Base-by-base conservation (phyloP, 352 stramenopile genomes). In the Globisporangium barbulae region DNA sequence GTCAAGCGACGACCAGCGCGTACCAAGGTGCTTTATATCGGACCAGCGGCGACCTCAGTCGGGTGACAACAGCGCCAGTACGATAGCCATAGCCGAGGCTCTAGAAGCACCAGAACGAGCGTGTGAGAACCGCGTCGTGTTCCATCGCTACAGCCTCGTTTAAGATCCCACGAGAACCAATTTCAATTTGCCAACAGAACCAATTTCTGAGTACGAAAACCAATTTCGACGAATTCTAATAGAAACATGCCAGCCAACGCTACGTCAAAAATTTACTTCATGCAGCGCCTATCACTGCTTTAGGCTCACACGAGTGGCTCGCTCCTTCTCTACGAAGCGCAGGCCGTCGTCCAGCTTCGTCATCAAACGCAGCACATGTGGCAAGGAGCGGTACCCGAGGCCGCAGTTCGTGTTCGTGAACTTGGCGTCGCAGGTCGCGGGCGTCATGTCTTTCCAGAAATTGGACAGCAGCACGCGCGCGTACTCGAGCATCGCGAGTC, bases 401-500 rank as follows among this genome's bases (percentile, higher is more conserved):
- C 83, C 80, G 59, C 80, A 91, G 68, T 91, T 91, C 56, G 67
- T 73, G 9, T 85, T 79, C 15, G 39, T n/a, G 4, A 65, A 63
- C 42, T 88, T 83, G 7, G 65, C 63, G 1, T 41, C 64, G 47
- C 78, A 89, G 28, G 55, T 79, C 21, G 64, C n/a, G 0, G 78
- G 78, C 41, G 83, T 89, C 70, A 79, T 80, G 13, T 53, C 47
- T 9, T 71, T 61, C 82, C 82, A 91, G 52, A 91, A 91, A 60
- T 76, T 76, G 28, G 80, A 78, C 59, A 89, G 74, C 50, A 91
- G 45, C 25, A 91, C 55, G 12, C 80, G 79, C 45, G 69, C 75
- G 59, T 91, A 91, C 66, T 91, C 82, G 53, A 91, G 71, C 49
- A 73, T 77, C 19, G 78, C 79, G n/a, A 89, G 49, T 41, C 65